Base-by-base conservation (phyloP, 331 rosid genomes). In the Cydonia oblonga region DNA sequence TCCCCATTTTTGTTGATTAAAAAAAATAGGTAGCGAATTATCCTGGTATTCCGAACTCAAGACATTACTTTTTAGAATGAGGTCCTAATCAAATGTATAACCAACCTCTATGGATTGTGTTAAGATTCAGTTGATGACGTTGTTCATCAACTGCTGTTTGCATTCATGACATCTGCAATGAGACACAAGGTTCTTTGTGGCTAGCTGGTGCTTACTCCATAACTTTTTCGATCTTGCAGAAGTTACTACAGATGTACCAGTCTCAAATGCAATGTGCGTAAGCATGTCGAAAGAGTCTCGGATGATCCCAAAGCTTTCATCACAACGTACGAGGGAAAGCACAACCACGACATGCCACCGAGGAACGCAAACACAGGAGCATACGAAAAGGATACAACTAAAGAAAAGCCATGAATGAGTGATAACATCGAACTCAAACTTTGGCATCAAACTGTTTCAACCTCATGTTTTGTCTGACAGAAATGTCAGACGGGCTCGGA, bases 211-310 rank as follows among this genome's bases (percentile, higher is more conserved):
- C 81, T 78, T 13, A 79, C 79, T 69, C 26, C 20, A 22, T 59
- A 18, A 25, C 11, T 13, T 53, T 22, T 56, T 60, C 64, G 38
- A 38, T 81, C 15, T 68, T 85, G 86, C 90, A 95, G 99, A 77
- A 89, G 96, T 78, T 95, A 95, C 81, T 91, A 89, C 58, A 85
- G 97, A 84, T 95, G 97, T 71, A 95, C 97, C 6, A 87, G 83
- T 57, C 76, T 81, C 62, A 88, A 91, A 79, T 95, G 97, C 81
- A 87, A 80, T 18, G 96, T 89, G 56, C 87, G 97, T 15, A 95
- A 91, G 64, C 97, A 91, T 24, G 97, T 95, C 59, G 99, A 95
- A 71, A 87, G 92, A 85, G 86, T 93, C 72, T 82, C 88, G 1
- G 98, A 91, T 67, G 97, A 89, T 51, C 96, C 97, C 24, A 86